Evolutionary conservation across 2,329 filamentous ascomycete species (phyloP), one percentile per base, ranked within the genome.

Genomic region (Penicillium thymicola): DNA sequence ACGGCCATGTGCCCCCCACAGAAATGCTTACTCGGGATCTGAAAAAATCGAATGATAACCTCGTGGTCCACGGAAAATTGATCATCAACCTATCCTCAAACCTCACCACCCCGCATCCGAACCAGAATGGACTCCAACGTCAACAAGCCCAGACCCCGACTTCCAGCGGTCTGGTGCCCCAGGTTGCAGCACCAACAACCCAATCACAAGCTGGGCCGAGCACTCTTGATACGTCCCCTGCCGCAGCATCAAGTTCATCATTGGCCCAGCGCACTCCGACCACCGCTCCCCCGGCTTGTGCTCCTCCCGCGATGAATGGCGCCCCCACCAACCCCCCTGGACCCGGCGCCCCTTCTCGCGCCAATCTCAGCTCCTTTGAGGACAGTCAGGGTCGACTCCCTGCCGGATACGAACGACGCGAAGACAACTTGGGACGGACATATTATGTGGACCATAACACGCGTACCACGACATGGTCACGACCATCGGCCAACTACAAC

Each of bases 361-460:
- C 80, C 44, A 85, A 85, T 51, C 85, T 96, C 70, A 97, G 92
- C 68, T 92, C 93, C 0, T 99, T 99, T 64, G 93, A 97, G 76
- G 94, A 99, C 76, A 86, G 87, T n/a, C 92, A 97, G 70, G 94
- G 94, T 55, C 87, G 93, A 65, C 77, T 99, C 53, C 94, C 94
- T 34, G 87, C 89, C 49, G 94, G 94, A 34, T 99, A 94, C 93
- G 94, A 99, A 77, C 87, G 94, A 54, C 86, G 94, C 55, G 93
- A 97, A 74, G 94, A 99, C 72, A 94, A 97, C 66, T 76, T 97
- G 42, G 93, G 94, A 51, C 85, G 94, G 68, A 97, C 93, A 23
- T 99, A 99, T 72, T 99, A 97, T 72, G 94, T 99, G 51, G 94
- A 99, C 70, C 94, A 97, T 74, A 97, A 97, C 74, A 96, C 92